Evolutionary conservation across 2,329 filamentous ascomycete species (phyloP), one percentile per base, ranked within the genome.

Genomic region (Plenodomus tracheiphilus): DNA sequence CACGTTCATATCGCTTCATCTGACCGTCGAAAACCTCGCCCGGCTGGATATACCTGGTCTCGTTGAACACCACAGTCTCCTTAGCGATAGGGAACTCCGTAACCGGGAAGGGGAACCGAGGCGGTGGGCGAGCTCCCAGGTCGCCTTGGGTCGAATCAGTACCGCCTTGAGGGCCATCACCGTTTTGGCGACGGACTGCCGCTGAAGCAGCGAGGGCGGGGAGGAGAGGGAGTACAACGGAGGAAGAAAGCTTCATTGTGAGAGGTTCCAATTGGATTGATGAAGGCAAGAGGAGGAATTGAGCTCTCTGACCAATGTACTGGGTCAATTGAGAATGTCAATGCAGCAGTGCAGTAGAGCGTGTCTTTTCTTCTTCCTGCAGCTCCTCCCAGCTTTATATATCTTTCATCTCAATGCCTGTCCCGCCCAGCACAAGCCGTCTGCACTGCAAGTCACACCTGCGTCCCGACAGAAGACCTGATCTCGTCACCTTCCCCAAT

Each of bases 1-100:
- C 48, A 28, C 59, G 59, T 51, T 64, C 61, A 20, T 64, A 64
- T 28, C 61, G 59, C 53, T 62, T 64, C 61, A 64, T 64, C 39
- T 62, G 50, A 18, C 61, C 61, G 39, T 64, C 61, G 8, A 62
- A 64, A 19, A 61, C 53, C 46, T 64, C 47, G 2, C 61, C 61
- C 8, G 59, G 57, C 18, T 51, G 52, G 38, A 64, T 61, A 47
- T 64, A 64, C 53, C 55, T 57, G 37, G 59, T 61, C 55, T 62
- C 53, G 11, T 59, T 62, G 35, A 64, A 47, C 16, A 64, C 61
- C 2, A 62, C 52, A 18, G 61, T 64, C 51, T 64, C 61, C 25
- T 54, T 62, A 10, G 61, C 53, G 11, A 64, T 51, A 5, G 61
- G 61, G 25, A 64, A 64, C 28, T 56, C 46, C 13, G 58, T 49